Percentiles rank a stretch among this genome's conserved stretches.
phyloP scores from a whole-genome alignment of 23 red algal species.

The Pyropia yezoensis region DNA sequence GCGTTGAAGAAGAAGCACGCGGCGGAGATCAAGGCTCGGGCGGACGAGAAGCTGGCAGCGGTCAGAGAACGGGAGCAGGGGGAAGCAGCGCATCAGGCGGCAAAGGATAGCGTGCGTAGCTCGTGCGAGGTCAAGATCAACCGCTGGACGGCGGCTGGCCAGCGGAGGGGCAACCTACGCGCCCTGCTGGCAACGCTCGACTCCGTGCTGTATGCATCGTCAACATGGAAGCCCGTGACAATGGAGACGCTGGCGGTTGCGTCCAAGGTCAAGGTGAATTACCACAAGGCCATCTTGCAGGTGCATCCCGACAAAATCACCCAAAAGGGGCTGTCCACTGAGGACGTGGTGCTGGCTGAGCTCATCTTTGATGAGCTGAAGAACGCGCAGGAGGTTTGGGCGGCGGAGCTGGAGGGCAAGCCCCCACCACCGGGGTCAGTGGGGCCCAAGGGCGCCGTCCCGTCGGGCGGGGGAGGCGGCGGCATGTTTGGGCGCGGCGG shows the following conservation, averaged over 20 bases:
- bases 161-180: slow-evolving; percentile 70
- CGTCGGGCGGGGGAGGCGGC: neutral
- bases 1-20: slow-evolving; percentile 38
- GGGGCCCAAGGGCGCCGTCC: slow-evolving; percentile 33
- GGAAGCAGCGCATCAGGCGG: slow-evolving; percentile 23
- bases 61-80: slow-evolving; percentile 61
- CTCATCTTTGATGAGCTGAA: slow-evolving; percentile 77
- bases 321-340: slow-evolving; percentile 45
- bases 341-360: slow-evolving; percentile 67
- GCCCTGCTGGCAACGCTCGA: slow-evolving; percentile 66
- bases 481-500: slow-evolving; percentile 28
- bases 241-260: slow-evolving; percentile 61
- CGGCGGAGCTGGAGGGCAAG: slow-evolving; percentile 63
- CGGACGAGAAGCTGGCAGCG: slow-evolving; percentile 57
- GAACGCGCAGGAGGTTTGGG: slow-evolving; percentile 75
- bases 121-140: slow-evolving; percentile 51
- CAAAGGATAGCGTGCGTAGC: slow-evolving; percentile 42
- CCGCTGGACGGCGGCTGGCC: slow-evolving; percentile 65
- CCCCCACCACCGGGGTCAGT: slow-evolving; percentile 69
- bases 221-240: slow-evolving; percentile 74
- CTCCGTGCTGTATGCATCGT: slow-evolving; percentile 51
- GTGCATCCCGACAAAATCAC: slow-evolving; percentile 84
- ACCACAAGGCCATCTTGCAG: slow-evolving; percentile 71
- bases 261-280: slow-evolving; percentile 67
- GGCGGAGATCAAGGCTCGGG: slow-evolving; percentile 55